Evolutionary conservation across 345 rosid genomes (phyloP).

Genomic region (Arabidopsis suecica): DNA sequence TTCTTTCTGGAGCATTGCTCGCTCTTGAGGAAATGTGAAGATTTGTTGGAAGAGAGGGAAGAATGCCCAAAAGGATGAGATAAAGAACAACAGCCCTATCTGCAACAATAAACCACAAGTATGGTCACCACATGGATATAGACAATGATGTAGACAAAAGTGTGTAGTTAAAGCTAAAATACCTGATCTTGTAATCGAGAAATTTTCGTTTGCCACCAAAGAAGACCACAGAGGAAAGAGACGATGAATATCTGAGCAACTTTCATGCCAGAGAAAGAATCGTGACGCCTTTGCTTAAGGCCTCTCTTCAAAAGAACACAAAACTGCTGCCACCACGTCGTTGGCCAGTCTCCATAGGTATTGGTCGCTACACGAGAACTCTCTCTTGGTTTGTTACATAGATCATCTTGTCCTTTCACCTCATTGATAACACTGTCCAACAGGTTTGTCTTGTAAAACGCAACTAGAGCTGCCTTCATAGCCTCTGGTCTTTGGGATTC

Average conservation of each 20-base stretch:
- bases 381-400: constrained; percentile 23
- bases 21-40: constrained; percentile 81
- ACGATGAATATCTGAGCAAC: constrained; percentile 73
- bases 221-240: constrained; percentile 75
- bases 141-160: neutral
- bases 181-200: constrained; percentile 74
- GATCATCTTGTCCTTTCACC: constrained; percentile 35
- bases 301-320: constrained; percentile 72
- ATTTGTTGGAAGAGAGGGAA: constrained; percentile 78
- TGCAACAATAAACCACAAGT: constrained; percentile 43
- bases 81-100: constrained; percentile 80
- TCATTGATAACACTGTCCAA: constrained; percentile 48
- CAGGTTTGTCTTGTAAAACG: constrained; percentile 49
- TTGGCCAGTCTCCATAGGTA: constrained; percentile 69
- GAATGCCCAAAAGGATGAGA: constrained; percentile 67
- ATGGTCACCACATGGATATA: constrained; percentile 2
- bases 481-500: constrained; percentile 43
- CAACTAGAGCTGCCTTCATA: constrained; percentile 48
- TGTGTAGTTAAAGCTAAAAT: neutral
- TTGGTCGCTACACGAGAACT: constrained; percentile 19
- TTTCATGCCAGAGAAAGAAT: constrained; percentile 73
- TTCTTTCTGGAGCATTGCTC: constrained; percentile 83
- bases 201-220: constrained; percentile 79
- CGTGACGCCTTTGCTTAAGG: constrained; percentile 79
- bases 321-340: constrained; percentile 88